Evolutionary conservation across 176 grass and related monocot genomes (phyloP).

Genomic region (Oryza coarctata): DNA sequence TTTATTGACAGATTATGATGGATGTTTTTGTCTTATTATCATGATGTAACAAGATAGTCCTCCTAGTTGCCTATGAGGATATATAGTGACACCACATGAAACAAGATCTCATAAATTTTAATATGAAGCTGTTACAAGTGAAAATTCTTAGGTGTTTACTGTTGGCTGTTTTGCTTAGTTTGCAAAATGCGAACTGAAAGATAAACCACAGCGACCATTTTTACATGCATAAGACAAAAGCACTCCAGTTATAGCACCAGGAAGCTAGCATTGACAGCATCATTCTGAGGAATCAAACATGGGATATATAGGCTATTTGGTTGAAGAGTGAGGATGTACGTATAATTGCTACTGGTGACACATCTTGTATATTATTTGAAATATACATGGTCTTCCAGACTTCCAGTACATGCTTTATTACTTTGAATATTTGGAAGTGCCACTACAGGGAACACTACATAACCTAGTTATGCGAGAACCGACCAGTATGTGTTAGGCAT

Average conservation of each 20-base stretch:
- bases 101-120: not conserved
- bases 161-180: not conserved
- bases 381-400: too few relatives aligned
- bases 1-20: conserved; percentile 20
- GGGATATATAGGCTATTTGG: not conserved
- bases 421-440: not conserved
- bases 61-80: not conserved
- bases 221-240: not conserved
- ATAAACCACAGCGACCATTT: not conserved
- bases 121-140: conserved; percentile 3
- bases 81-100: not conserved
- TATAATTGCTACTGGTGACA: too few relatives aligned
- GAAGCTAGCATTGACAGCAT: not conserved
- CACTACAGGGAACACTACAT: not conserved
- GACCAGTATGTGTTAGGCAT: not conserved
- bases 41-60: not conserved
- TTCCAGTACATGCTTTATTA: not conserved
- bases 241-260: not conserved
- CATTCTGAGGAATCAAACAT: not conserved
- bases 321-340: not conserved
- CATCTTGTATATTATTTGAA: too few relatives aligned
- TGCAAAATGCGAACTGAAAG: not conserved
- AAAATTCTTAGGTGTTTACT: not conserved
- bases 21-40: not conserved
- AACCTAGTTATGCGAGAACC: not conserved